phyloP scores from a whole-genome alignment of 2,329 filamentous ascomycete species.

The Apiospora arundinis region DNA sequence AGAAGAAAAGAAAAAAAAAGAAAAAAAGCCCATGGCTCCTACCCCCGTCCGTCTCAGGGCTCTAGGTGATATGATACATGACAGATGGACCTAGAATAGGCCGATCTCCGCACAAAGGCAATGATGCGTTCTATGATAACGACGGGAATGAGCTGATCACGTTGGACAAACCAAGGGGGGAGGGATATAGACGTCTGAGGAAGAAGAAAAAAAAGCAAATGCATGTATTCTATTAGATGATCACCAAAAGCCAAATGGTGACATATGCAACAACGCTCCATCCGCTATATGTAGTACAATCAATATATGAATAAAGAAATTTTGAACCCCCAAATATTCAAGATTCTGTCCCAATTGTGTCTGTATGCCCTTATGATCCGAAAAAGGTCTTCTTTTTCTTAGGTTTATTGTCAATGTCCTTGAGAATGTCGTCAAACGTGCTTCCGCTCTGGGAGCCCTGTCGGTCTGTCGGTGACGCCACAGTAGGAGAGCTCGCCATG shows the following conservation, averaged over 20 bases:
- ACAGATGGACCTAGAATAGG: neutral
- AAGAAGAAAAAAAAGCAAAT: neutral
- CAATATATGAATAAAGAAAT: slow-evolving; percentile 1
- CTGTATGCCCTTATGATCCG: slow-evolving; percentile 24
- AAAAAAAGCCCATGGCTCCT: neutral
- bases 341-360: slow-evolving; percentile 18
- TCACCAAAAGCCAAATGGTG: neutral
- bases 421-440: slow-evolving; percentile 44
- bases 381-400: slow-evolving; percentile 45
- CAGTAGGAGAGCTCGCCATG: slow-evolving; percentile 30
- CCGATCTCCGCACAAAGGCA: neutral
- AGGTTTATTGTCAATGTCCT: slow-evolving; percentile 40
- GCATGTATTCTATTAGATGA: slow-evolving; percentile 18
- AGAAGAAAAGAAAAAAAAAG: neutral
- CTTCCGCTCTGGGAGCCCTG: slow-evolving; percentile 39
- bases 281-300: slow-evolving; percentile 15
- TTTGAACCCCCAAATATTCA: neutral
- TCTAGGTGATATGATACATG: neutral
- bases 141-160: neutral
- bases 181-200: no score
- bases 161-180: neutral
- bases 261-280: slow-evolving; percentile 17
- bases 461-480: slow-evolving; percentile 28
- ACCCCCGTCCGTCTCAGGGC: neutral
- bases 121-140: neutral